Evolutionary conservation across 257 asterid genomes (phyloP), one percentile per base, ranked within the genome.

Genomic region (Thymus mandschuricus): DNA sequence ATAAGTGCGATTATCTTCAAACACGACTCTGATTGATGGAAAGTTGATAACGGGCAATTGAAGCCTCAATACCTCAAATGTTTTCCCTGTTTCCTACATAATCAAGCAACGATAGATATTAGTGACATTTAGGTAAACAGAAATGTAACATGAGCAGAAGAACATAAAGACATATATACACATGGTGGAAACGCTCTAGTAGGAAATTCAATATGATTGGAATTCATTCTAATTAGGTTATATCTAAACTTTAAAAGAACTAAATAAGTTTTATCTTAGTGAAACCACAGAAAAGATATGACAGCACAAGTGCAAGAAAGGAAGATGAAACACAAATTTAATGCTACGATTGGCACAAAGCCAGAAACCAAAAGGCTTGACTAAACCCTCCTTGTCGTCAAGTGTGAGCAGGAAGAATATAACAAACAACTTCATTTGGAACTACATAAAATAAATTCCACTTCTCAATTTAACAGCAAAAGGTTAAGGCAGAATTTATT

Each of bases 1-100:
- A 87, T 85, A 95, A 58, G 99, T 95, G 66, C 98, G 96, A 80
- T 86, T 91, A 83, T 95, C 99, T 83, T 92, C 98, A 64, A 85
- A 92, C 69, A 86, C 80, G 72, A 95, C 91, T 80, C 81, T 83
- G 70, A 84, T 77, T 29, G 86, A 88, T 74, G 85, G 77, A 68
- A 85, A 76, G 83, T 86, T 83, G 79, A 95, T 88, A 71, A 83
- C 83, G 48, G 99, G 99, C 81, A 95, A 75, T 84, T 87, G 93
- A 86, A 95, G 99, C 83, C 86, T 92, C 78, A 79, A 60, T 28
- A 92, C 88, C 83, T 92, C 98, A 75, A 81, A 86, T 40, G 90
- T 82, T 81, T 85, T 87, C 65, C 98, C 98, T 60, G 96, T 88
- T 84, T 85, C 93, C 99, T 95, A 77, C 79, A 88, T 71, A 65